Evolutionary conservation across 345 rosid genomes (phyloP), one percentile per base, ranked within the genome.

Genomic region (Populus ilicifolia): DNA sequence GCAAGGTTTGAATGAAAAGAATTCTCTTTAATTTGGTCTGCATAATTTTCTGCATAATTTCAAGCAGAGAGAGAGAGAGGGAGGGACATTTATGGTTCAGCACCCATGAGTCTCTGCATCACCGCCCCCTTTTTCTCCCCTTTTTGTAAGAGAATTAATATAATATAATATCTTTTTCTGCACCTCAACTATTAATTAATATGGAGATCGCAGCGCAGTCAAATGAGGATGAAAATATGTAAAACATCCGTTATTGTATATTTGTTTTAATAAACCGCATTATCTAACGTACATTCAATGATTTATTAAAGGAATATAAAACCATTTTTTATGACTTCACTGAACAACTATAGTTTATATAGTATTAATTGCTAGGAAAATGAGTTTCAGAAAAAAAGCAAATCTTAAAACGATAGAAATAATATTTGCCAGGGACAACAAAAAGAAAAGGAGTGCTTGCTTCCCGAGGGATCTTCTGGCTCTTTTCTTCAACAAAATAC

Each of bases 1-100:
- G 77, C 77, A 21, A n/a, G 29, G 63, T 56, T 56, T 56, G 63
- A 56, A 56, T n/a, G 63, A n/a, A 14, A 56, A 56, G 63, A 9
- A 56, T 56, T 56, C 29, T 56, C 63, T 23, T 41, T 56, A 23
- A 10, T 56, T 56, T 5, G 27, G 27, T 0, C 23, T 56, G 3
- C 27, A 56, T n/a, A 11, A 9, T 8, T n/a, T 10, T 0, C 23
- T 56, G 3, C 27, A 56, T n/a, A 11, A 9, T 8, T n/a, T 10
- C 21, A 20, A 6, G 59, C 18, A 0, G 18, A 20, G 20, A 50
- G 8, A 52, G 20, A 20, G 23, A 18, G 54, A 17, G 7, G 6
- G 56, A 33, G 0, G 36, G 36, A 33, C 36, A 33, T 33, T 33
- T 33, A 33, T 33, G 5, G 36, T 33, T 33, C 50, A 46, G 13